A percentile compares a stretch with the other conserved stretches of the same genome.
Evolutionary conservation across 2,329 filamentous ascomycete genomes (phyloP).

Genomic region (Colletotrichum sp.): DNA sequence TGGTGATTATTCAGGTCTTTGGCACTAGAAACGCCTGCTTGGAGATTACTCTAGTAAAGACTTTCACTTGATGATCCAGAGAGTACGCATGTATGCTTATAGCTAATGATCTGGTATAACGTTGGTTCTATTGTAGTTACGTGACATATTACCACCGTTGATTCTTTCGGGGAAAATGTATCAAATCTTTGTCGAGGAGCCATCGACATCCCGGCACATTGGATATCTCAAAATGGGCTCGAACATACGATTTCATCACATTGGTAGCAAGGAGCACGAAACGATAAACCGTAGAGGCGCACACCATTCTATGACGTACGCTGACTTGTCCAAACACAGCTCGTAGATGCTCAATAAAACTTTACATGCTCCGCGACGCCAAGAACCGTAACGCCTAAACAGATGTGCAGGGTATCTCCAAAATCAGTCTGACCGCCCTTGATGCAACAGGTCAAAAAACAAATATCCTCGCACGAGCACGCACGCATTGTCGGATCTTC

Average conservation of each 20-base stretch:
- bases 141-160: neutral
- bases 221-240: neutral
- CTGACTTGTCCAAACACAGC: neutral
- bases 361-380: neutral
- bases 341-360: neutral
- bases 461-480: neutral
- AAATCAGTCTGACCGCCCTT: neutral
- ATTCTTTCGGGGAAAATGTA: neutral
- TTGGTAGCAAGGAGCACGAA: neutral
- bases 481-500: neutral
- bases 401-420: neutral
- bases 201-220: neutral
- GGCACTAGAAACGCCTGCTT: neutral
- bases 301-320: neutral
- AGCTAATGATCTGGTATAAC: neutral
- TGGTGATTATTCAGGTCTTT: neutral
- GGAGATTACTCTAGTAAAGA: neutral
- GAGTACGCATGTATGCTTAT: neutral
- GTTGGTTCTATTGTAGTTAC: neutral
- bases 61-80: neutral
- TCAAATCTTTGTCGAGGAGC: neutral
- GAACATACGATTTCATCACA: neutral
- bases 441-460: neutral
- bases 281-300: neutral
- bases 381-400: neutral